Base-by-base conservation (phyloP, 805 yeast genomes). In the Yarrowia hollandica region DNA sequence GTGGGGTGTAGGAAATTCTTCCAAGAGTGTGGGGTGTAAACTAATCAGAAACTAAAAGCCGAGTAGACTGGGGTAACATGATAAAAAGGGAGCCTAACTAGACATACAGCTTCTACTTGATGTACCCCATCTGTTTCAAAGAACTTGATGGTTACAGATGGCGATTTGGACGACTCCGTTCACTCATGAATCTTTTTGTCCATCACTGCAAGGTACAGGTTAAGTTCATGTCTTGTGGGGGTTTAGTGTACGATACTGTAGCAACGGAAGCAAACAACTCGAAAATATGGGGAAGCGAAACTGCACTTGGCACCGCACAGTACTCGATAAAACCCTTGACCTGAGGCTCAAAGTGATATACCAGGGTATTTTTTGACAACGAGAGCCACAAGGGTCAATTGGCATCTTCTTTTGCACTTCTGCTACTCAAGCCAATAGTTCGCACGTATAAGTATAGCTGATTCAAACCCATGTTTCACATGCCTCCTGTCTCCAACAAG, bases 401-500 rank as follows among this genome's bases (percentile, higher is more conserved):
- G n/a, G n/a, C n/a, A n/a, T n/a, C n/a, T n/a, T n/a, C n/a, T n/a
- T n/a, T n/a, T n/a, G n/a, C n/a, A 9, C 10, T 2, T 14, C 10
- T 3, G 12, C 14, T 16, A 16, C 19, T 18, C 38, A 34, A 34
- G 16, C n/a, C n/a, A n/a, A n/a, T n/a, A n/a, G n/a, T n/a, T n/a
- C n/a, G n/a, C n/a, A n/a, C n/a, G n/a, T n/a, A n/a, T n/a, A n/a
- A n/a, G n/a, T n/a, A n/a, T n/a, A n/a, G n/a, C n/a, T n/a, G n/a
- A n/a, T n/a, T n/a, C n/a, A n/a, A n/a, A n/a, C n/a, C n/a, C n/a
- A 23, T 42, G 50, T 42, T 42, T 42, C 50, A 42, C 50, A 42
- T 42, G 50, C 50, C 16, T 23, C 28, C 48, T 26, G 33, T 26
- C 50, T 25, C 31, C 48, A 25, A 41, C 50, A 39, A 39, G 28